Conservation (phyloP, 1,139 yeast genomes). For the Pichia terricola region DNA sequence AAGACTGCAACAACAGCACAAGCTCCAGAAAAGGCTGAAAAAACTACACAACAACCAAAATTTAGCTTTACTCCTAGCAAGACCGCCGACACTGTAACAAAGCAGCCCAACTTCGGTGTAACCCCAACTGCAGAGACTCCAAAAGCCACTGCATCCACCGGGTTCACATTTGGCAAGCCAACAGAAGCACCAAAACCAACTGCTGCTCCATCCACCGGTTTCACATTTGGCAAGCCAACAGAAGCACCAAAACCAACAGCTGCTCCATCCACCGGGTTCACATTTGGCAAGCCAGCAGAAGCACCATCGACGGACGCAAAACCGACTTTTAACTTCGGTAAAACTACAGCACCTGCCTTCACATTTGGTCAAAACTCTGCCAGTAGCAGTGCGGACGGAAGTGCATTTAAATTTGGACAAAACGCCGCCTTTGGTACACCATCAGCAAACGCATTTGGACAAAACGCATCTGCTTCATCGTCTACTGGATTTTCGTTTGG, state of each 20-base stretch:
- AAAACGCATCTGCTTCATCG: too few relatives aligned
- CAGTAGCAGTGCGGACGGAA: background rate
- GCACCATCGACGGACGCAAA: background rate
- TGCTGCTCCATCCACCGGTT: background rate
- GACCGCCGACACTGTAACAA: background rate
- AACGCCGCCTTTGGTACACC: background rate
- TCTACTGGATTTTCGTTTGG: too few relatives aligned
- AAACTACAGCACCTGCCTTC: constrained; percentile 7
- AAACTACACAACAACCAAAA: background rate
- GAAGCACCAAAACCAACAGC: background rate
- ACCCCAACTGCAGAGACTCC: background rate
- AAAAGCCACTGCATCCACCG: background rate
- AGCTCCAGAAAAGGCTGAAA: background rate
- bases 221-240: background rate
- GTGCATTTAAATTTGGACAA: constrained; percentile 25
- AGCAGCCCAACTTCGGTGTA: background rate
- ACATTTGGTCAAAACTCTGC: constrained; percentile 11
- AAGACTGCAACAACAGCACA: background rate
- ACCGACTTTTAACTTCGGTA: background rate
- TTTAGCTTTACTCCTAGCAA: background rate
- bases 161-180: background rate
- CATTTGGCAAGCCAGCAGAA: constrained; percentile 1
- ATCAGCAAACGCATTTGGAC: too few relatives aligned
- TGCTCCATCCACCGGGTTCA: background rate
- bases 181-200: background rate